phyloP scores from a whole-genome alignment of 441 rosid species.

The Syzygium syzygioides region DNA sequence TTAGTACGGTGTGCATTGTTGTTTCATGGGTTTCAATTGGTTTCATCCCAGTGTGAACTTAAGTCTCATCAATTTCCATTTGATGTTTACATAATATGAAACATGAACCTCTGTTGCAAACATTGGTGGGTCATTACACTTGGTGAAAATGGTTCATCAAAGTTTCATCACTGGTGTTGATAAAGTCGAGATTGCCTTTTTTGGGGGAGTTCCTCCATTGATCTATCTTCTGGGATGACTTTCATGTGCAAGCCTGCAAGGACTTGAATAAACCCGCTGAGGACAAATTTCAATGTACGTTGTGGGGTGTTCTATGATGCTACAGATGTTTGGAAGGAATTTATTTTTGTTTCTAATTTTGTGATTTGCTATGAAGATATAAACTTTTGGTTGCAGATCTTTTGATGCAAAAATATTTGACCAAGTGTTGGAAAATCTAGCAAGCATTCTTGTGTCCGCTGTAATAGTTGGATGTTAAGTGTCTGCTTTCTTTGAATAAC shows the following conservation, averaged over 20 bases:
- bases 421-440: background rate
- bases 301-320: background rate
- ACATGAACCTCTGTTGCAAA: background rate
- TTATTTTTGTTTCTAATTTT: background rate
- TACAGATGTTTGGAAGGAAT: background rate
- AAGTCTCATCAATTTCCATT: background rate
- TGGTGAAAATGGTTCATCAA: background rate
- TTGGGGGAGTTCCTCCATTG: background rate
- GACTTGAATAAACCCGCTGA: background rate
- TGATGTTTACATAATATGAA: background rate
- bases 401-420: background rate
- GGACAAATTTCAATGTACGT: background rate
- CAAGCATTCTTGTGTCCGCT: background rate
- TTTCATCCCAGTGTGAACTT: background rate
- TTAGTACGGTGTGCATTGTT: background rate
- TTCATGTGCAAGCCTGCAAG: background rate
- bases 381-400: background rate
- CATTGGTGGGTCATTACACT: background rate
- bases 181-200: background rate
- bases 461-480: conserved; percentile 9
- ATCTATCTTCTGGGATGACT: background rate
- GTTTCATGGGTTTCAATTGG: background rate
- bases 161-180: background rate
- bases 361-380: background rate
- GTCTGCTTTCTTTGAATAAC: conserved; percentile 17